phyloP scores from a whole-genome alignment of 2,329 filamentous ascomycete genomes.

The Talaromyces sp. region DNA sequence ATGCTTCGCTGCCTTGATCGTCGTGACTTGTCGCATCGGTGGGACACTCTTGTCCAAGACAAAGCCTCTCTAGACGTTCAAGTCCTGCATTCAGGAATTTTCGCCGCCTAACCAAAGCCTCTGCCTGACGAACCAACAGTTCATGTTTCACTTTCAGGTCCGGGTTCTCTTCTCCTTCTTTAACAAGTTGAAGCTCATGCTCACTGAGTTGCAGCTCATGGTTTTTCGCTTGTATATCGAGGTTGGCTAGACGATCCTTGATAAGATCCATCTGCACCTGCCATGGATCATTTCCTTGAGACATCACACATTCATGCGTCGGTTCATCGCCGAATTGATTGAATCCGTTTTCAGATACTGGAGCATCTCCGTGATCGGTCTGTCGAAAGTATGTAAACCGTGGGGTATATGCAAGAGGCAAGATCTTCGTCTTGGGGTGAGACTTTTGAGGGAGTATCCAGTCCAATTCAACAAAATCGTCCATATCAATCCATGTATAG shows the following conservation, averaged over 20 bases:
- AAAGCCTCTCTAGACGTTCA: slow-evolving; percentile 51
- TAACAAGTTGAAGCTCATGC: slow-evolving; percentile 60
- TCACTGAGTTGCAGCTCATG: slow-evolving; percentile 71
- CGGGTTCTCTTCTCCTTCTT: slow-evolving; percentile 49
- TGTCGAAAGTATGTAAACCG: slow-evolving; percentile 95
- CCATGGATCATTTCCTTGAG: slow-evolving; percentile 79
- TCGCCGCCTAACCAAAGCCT: slow-evolving; percentile 53
- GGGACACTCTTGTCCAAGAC: slow-evolving; percentile 33
- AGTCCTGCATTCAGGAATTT: slow-evolving; percentile 56
- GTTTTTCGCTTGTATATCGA: slow-evolving; percentile 70
- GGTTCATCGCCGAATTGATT: slow-evolving; percentile 91
- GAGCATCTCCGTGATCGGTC: slow-evolving; percentile 79
- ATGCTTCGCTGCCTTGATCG: slow-evolving; percentile 17
- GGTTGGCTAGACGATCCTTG: slow-evolving; percentile 68
- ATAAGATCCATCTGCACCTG: slow-evolving; percentile 84
- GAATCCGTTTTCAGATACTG: slow-evolving; percentile 68
- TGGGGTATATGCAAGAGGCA: slow-evolving; percentile 89
- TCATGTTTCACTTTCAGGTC: slow-evolving; percentile 42
- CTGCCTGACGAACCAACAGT: slow-evolving; percentile 51
- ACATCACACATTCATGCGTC: slow-evolving; percentile 95
- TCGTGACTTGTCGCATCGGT: slow-evolving; percentile 46
- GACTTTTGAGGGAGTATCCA: slow-evolving; percentile 89
- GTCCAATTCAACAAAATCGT: slow-evolving; percentile 96
- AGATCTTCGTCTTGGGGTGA: slow-evolving; percentile 88
- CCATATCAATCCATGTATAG: slow-evolving; percentile 97